Evolutionary conservation across 192 early-diverging fungal genomes (phyloP).

Genomic region (Coemansia aciculifera): DNA sequence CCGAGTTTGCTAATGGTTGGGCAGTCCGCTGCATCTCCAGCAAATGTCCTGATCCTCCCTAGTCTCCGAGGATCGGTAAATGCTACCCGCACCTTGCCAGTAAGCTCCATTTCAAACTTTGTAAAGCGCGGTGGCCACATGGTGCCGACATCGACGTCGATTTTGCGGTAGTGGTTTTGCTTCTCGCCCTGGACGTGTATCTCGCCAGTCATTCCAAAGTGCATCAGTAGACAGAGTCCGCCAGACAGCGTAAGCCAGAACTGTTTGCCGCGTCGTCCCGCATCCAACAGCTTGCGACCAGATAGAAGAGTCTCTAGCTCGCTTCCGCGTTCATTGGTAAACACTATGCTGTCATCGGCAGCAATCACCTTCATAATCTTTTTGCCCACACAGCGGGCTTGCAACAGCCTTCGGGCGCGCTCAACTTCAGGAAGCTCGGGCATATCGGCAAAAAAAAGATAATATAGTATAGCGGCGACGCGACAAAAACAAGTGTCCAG

Average conservation of each 20-base stretch:
- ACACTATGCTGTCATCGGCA: conserved; percentile 58
- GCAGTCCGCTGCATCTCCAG: conserved; percentile 49
- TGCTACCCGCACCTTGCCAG: conserved; percentile 26
- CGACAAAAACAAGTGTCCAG: background rate
- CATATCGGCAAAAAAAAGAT: conserved; percentile 41
- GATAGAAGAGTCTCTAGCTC: conserved; percentile 45
- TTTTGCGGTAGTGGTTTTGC: conserved; percentile 27
- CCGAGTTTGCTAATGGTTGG: conserved; percentile 66
- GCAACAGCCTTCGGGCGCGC: conserved; percentile 60
- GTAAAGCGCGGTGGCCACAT: conserved; percentile 71
- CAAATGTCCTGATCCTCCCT: conserved; percentile 63
- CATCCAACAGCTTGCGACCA: conserved; percentile 58
- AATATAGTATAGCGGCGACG: background rate
- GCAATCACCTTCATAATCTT: conserved; percentile 54
- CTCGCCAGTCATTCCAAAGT: conserved; percentile 78
- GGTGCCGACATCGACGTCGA: conserved; percentile 22
- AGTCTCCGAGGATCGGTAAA: conserved; percentile 74
- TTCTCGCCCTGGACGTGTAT: conserved; percentile 27
- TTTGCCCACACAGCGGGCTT: conserved; percentile 56
- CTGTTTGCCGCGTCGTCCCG: conserved; percentile 74
- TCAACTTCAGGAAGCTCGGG: conserved; percentile 78
- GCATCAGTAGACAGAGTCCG: conserved; percentile 51
- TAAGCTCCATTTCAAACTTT: conserved; percentile 62
- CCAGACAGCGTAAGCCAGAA: conserved; percentile 58
- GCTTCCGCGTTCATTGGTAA: conserved; percentile 25